Evolutionary conservation across 805 yeast genomes (phyloP), one percentile per base, ranked within the genome.

Genomic region (Saturnispora besseyi): DNA sequence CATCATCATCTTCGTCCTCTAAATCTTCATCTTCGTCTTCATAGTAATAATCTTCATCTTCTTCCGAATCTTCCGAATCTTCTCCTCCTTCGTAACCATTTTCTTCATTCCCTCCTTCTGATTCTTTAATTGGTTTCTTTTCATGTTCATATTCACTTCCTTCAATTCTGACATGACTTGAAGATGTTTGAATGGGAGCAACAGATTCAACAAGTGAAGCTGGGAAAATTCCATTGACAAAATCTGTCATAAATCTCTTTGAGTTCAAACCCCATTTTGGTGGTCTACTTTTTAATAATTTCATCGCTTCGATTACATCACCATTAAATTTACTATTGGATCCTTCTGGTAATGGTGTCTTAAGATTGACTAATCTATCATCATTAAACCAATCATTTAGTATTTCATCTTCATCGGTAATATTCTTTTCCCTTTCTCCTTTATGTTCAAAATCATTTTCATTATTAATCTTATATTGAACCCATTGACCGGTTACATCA

Each of bases 211-310:
- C 46, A 22, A 54, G 44, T 10, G 45, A 34, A 18, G 57, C 57
- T n/a, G 59, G 55, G 31, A 58, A 59, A 32, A 57, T 57, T 33
- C 58, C 56, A 45, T 61, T 60, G 24, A 63, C 49, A 49, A 53
- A 59, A 44, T 64, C 67, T 18, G 64, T 60, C 66, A 65, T 62
- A 48, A 64, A 64, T 30, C 63, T 64, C 40, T 56, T 53, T 10
- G 69, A 59, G 40, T 65, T 65, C 42, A 49, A 53, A 26, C 59
- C 61, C 66, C 66, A 62, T 24, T 55, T 59, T 18, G 65, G 65
- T 30, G 60, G 49, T 21, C 55, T 57, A 15, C 59, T 31, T 33
- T 24, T 33, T 13, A 47, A 9, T 7, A 11, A 28, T 9, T 18
- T 24, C 22, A 47, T 29, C 6, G 18, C 24, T 5, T 40, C 45